Base-by-base conservation (phyloP, 352 stramenopile genomes). In the Plasmopara muralis region DNA sequence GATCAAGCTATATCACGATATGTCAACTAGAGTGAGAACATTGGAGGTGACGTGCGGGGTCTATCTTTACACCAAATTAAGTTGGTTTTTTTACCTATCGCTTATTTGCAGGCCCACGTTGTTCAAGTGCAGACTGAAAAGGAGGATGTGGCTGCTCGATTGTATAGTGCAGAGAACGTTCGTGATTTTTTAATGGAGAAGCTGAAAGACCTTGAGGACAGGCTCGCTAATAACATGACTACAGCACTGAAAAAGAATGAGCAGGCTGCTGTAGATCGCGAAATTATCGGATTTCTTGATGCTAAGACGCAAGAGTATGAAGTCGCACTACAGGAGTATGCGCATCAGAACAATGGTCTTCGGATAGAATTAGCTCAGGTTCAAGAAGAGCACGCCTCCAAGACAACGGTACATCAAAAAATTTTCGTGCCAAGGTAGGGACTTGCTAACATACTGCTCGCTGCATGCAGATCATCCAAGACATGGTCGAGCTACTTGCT, bases 151-250 rank as follows among this genome's bases (percentile, higher is more conserved):
- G 66, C 74, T 16, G 79, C 74, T 29, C 67, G 79, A 0, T 55
- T 93, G 5, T 75, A 82, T n/a, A 82, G 75, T 33, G 77, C 82
- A 0, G 82, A 93, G 42, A 89, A 75, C 30, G 82, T 93, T 25
- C 79, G 82, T 12, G 82, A 89, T 34, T 93, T 93, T 31, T 57
- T 93, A 8, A 90, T 93, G 79, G 77, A 88, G 35, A 93, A 90
- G 39, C 66, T 93, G 14, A 87, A 85, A 43, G 75, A 89, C 9
- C 48, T 85, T 12, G 82, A 93, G 65, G 77, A 89, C 35, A 72
- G 63, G 5, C 53, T 93, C 5, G 55, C 75, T 10, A 64, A 46
- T 5, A 75, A 59, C 44, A 87, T 86, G 65, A 78, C 83, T 25
- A 60, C 44, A 4, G 68, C 59, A 9, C 42, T 60, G 0, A 83